These are phyloP conservation scores for Tuber magnatum DNA, from an alignment of 495 filamentous ascomycete species.

Conservation along the genomic window DNA sequence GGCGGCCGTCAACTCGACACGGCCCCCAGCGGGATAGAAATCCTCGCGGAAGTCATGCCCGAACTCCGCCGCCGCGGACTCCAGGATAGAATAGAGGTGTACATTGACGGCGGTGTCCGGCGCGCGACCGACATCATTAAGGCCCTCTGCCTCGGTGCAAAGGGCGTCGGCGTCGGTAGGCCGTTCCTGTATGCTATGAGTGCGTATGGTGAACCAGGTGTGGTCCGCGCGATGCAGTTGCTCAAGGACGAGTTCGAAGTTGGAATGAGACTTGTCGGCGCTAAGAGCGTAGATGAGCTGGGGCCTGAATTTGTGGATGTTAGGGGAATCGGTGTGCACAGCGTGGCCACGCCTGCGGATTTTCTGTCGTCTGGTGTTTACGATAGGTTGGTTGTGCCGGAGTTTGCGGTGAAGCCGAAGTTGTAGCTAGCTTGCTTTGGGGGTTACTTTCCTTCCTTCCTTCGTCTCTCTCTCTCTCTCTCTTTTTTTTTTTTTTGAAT, in stretches of 20 bases:
- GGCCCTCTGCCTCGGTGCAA: slow-evolving; percentile 86
- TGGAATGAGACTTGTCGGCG: slow-evolving; percentile 93
- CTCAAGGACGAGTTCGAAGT: slow-evolving; percentile 98
- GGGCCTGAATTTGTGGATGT: slow-evolving; percentile 72
- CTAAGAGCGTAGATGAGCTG: slow-evolving; percentile 62
- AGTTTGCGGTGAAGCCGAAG: slow-evolving; percentile 57
- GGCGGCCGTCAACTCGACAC: slow-evolving; percentile 96
- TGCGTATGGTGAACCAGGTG: slow-evolving; percentile 78
- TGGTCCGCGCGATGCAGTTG: slow-evolving; percentile 86
- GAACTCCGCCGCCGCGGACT: slow-evolving; percentile 73
- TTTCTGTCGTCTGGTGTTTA: slow-evolving; percentile 55
- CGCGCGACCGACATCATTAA: slow-evolving; percentile 94
- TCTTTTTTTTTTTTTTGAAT: background rate
- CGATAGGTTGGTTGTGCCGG: slow-evolving; percentile 56
- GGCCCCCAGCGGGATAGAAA: slow-evolving; percentile 80
- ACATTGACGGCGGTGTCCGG: slow-evolving; percentile 81
- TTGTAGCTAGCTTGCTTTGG: slow-evolving; percentile 32
- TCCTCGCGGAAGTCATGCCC: slow-evolving; percentile 95
- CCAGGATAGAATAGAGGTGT: slow-evolving; percentile 82
- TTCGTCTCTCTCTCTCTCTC: background rate
- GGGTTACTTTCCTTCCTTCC: background rate
- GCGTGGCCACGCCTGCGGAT: slow-evolving; percentile 51
- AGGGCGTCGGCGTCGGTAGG: slow-evolving; percentile 85
- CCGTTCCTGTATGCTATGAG: slow-evolving; percentile 97
- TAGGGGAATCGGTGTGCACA: slow-evolving; percentile 64